phyloP scores from a whole-genome alignment of 306 rosid genomes.

The Astragalus glycyphyllos region DNA sequence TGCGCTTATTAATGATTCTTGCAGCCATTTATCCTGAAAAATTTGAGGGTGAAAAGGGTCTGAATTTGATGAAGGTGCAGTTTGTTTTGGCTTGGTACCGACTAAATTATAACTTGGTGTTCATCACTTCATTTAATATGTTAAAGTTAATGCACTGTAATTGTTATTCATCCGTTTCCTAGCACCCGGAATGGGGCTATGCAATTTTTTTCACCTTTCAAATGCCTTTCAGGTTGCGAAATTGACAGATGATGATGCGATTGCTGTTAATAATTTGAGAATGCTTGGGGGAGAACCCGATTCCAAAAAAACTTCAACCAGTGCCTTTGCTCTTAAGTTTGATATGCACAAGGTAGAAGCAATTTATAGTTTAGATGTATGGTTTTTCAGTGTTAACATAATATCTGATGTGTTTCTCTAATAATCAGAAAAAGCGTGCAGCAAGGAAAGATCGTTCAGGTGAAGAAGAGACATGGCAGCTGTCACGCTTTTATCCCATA shows the following conservation, averaged over 20 bases:
- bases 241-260: slow-evolving; percentile 74
- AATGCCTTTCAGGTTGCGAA: slow-evolving; percentile 72
- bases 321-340: slow-evolving; percentile 80
- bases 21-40: slow-evolving; percentile 94
- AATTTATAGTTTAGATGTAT: slow-evolving; percentile 25
- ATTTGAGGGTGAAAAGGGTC: slow-evolving; percentile 90
- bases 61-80: slow-evolving; percentile 81
- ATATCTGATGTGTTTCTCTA: slow-evolving; percentile 42
- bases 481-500: slow-evolving; percentile 89
- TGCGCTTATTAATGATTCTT: slow-evolving; percentile 92
- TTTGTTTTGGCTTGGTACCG: slow-evolving; percentile 33
- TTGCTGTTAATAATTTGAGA: slow-evolving; percentile 78
- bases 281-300: slow-evolving; percentile 76
- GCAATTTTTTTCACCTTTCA: slow-evolving; percentile 31
- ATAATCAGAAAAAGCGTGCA: slow-evolving; percentile 80
- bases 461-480: slow-evolving; percentile 80
- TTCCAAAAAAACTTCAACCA: slow-evolving; percentile 54
- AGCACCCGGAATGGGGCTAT: slow-evolving; percentile 9
- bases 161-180: slow-evolving; percentile 22
- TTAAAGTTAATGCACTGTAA: slow-evolving; percentile 12
- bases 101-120: slow-evolving; percentile 30
- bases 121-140: slow-evolving; percentile 15
- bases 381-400: slow-evolving; percentile 19
- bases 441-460: slow-evolving; percentile 77
- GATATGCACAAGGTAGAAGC: slow-evolving; percentile 75